phyloP scores from a whole-genome alignment of 2,329 filamentous ascomycete genomes.

The Dactylellina drechsleri region DNA sequence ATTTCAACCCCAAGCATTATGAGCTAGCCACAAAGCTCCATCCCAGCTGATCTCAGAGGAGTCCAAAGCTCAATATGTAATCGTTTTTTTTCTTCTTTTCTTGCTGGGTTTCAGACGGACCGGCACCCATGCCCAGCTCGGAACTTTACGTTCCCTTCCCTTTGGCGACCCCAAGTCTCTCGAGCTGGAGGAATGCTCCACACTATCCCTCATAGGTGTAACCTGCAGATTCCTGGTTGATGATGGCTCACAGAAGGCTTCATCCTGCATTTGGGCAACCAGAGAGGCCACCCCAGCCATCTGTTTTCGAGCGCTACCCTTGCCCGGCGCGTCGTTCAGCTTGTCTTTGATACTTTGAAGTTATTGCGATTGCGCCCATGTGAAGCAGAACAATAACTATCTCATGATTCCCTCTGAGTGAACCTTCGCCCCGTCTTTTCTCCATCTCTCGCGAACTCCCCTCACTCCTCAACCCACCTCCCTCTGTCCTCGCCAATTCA shows the following conservation, averaged over 20 bases:
- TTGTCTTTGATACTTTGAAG: conserved; percentile 14
- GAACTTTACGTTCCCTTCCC: conserved; percentile 12
- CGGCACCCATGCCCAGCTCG: conserved; percentile 41
- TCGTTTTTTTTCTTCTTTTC: conserved; percentile 21
- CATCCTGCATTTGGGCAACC: conserved; percentile 49
- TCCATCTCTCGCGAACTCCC: conserved; percentile 14
- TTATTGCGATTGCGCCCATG: conserved; percentile 34
- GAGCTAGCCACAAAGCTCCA: not conserved
- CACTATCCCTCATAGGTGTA: conserved; percentile 43
- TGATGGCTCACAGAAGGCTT: conserved; percentile 33
- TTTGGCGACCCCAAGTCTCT: conserved; percentile 30
- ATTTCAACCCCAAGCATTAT: conserved; percentile 25
- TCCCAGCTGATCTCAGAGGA: too few species aligned
- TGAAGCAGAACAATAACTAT: conserved; percentile 38
- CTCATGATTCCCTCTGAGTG: conserved; percentile 31
- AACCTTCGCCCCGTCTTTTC: not conserved
- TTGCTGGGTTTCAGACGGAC: conserved; percentile 48
- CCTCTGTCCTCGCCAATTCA: conserved; percentile 19
- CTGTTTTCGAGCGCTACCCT: conserved; percentile 33
- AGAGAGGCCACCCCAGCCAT: conserved; percentile 52
- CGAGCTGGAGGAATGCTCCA: conserved; percentile 47
- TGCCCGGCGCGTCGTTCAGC: conserved; percentile 26
- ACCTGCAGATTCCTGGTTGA: conserved; percentile 53
- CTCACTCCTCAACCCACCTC: conserved; percentile 5
- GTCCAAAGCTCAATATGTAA: too few species aligned